Conservation (phyloP, 345 rosid species). For the Acer campestre region DNA sequence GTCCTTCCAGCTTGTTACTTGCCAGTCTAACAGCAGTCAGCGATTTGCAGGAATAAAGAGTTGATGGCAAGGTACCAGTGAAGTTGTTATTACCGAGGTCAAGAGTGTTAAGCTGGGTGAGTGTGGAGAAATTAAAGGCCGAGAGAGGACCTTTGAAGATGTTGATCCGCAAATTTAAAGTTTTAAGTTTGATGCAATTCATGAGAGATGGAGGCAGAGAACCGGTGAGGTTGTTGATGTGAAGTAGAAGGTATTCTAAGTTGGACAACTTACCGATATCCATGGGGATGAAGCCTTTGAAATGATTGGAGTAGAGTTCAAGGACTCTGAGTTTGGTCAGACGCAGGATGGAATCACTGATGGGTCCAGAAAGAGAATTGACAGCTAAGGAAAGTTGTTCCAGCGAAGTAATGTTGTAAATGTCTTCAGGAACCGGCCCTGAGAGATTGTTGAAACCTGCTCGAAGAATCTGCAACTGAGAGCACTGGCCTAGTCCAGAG, state of each 20-base stretch:
- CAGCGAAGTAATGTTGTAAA: slow-evolving; percentile 53
- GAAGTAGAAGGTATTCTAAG: slow-evolving; percentile 61
- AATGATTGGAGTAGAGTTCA: slow-evolving; percentile 67
- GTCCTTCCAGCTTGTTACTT: slow-evolving; percentile 66
- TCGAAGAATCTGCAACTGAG: slow-evolving; percentile 47
- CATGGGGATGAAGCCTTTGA: slow-evolving; percentile 60
- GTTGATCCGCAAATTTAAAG: slow-evolving; percentile 72
- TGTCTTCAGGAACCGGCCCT: slow-evolving; percentile 63
- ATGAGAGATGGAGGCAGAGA: slow-evolving; percentile 63
- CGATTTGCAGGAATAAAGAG: slow-evolving; percentile 72
- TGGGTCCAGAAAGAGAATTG: slow-evolving; percentile 61
- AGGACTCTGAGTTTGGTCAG: slow-evolving; percentile 57
- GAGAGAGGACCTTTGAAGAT: slow-evolving; percentile 60
- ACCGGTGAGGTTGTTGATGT: slow-evolving; percentile 71
- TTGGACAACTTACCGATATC: slow-evolving; percentile 59
- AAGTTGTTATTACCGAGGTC: slow-evolving; percentile 95
- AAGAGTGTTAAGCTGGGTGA: slow-evolving; percentile 58
- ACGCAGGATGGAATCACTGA: slow-evolving; percentile 43
- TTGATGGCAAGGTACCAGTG: slow-evolving; percentile 66
- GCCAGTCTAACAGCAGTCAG: slow-evolving; percentile 82
- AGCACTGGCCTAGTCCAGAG: slow-evolving; percentile 61
- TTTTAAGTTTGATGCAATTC: slow-evolving; percentile 55
- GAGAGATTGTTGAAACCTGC: slow-evolving; percentile 78
- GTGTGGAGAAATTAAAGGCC: slow-evolving; percentile 57
- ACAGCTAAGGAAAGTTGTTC: slow-evolving; percentile 50